Evolutionary conservation across 2,329 filamentous ascomycete genomes (phyloP).

Genomic region (Pseudodiploospora longispora): DNA sequence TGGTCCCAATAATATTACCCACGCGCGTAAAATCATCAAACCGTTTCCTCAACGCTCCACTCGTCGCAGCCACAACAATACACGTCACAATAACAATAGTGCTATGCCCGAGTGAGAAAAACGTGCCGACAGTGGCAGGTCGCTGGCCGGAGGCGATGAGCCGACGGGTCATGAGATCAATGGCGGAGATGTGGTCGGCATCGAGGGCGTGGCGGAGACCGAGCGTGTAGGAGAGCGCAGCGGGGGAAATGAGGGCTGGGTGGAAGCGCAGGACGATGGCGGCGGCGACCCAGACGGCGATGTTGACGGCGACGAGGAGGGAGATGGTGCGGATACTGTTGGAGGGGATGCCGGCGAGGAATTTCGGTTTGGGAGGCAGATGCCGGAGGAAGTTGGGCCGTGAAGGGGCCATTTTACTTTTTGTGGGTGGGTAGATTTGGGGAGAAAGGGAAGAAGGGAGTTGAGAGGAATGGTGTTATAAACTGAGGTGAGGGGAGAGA

Average conservation of each 20-base stretch:
- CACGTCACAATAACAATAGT: conserved; percentile 90
- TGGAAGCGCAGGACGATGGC: conserved; percentile 46
- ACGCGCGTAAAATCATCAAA: conserved; percentile 75
- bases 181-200: conserved; percentile 82
- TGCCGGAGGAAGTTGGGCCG: not conserved
- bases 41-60: conserved; percentile 68
- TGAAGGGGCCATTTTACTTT: too few relatives aligned
- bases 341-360: conserved; percentile 23
- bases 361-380: conserved; percentile 19
- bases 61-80: conserved; percentile 84
- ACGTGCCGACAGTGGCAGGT: conserved; percentile 88
- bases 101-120: conserved; percentile 88
- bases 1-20: conserved; percentile 83
- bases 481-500: too few relatives aligned
- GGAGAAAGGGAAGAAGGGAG: too few relatives aligned
- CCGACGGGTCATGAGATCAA: conserved; percentile 88
- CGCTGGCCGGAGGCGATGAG: conserved; percentile 77
- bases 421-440: too few relatives aligned
- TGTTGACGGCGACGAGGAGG: conserved; percentile 42
- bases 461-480: too few relatives aligned
- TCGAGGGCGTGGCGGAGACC: conserved; percentile 93
- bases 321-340: conserved; percentile 41
- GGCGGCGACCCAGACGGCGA: conserved; percentile 44
- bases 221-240: conserved; percentile 78
- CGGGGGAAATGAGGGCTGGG: conserved; percentile 63